Conservation (phyloP, 805 yeast genomes). For the Pachysolen tannophilus region DNA sequence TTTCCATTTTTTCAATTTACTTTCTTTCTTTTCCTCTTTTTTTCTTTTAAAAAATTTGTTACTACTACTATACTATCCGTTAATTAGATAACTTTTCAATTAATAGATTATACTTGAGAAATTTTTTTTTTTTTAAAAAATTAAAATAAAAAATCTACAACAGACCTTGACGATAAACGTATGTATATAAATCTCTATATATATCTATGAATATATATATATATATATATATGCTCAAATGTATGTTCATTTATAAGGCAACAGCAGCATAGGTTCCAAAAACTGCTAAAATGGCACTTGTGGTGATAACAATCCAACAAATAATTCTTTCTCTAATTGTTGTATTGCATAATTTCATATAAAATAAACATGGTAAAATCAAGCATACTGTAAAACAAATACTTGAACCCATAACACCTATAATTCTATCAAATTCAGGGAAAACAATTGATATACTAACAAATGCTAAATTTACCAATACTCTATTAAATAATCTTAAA, state of each 20-base stretch:
- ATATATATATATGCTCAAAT: no score
- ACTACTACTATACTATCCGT: no score
- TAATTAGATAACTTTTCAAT: no score
- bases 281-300: slow-evolving; percentile 42
- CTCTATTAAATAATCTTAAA: slow-evolving; percentile 23
- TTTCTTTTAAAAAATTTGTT: no score
- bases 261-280: slow-evolving; percentile 57
- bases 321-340: slow-evolving; percentile 35
- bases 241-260: background rate
- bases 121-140: no score
- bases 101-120: no score
- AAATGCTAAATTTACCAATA: slow-evolving; percentile 53
- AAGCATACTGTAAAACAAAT: slow-evolving; percentile 75
- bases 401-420: slow-evolving; percentile 80
- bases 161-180: no score
- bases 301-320: slow-evolving; percentile 36
- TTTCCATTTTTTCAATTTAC: no score
- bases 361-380: slow-evolving; percentile 72
- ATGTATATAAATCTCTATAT: no score
- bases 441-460: slow-evolving; percentile 60
- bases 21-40: no score
- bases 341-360: slow-evolving; percentile 50
- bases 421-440: slow-evolving; percentile 79
- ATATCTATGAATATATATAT: no score
- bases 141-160: no score